Percentiles rank a stretch among this genome's conserved stretches.
phyloP scores from a whole-genome alignment of 305 asterid species.

The Fraxinus angustifolia region DNA sequence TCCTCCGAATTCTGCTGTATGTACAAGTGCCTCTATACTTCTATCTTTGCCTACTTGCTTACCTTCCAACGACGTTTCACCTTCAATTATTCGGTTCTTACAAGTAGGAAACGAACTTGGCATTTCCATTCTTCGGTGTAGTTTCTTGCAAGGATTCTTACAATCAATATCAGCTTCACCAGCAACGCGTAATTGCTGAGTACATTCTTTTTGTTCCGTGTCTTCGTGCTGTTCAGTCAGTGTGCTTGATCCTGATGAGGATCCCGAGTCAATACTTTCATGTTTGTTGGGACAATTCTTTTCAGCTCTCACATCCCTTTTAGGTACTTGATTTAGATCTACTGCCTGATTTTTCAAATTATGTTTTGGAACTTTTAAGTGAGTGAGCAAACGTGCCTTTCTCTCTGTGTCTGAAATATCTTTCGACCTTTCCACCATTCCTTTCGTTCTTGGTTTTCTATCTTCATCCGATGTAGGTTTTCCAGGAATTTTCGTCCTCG shows the following conservation, averaged over 20 bases:
- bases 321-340: slow-evolving; percentile 1
- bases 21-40: not conserved
- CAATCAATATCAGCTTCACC: not conserved
- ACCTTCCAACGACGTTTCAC: slow-evolving; percentile 18
- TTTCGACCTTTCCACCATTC: slow-evolving; percentile 23
- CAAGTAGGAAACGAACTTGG: slow-evolving; percentile 2
- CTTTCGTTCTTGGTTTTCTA: slow-evolving; percentile 20
- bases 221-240: slow-evolving; percentile 47
- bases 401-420: slow-evolving; percentile 5
- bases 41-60: not conserved
- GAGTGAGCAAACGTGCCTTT: slow-evolving; percentile 8
- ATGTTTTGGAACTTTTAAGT: slow-evolving; percentile 9
- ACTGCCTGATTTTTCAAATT: not conserved
- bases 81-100: slow-evolving; percentile 30
- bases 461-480: slow-evolving; percentile 21
- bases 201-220: slow-evolving; percentile 11
- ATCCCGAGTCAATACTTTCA: slow-evolving; percentile 27
- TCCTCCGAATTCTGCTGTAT: not conserved
- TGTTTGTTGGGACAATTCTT: slow-evolving; percentile 1
- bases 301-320: slow-evolving; percentile 10
- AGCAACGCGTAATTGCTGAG: not conserved
- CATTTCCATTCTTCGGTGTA: slow-evolving; percentile 1
- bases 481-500: slow-evolving; percentile 19
- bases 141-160: not conserved
- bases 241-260: slow-evolving; percentile 55